phyloP scores from a whole-genome alignment of 2,329 filamentous ascomycete species.

The Xylaria sp. region DNA sequence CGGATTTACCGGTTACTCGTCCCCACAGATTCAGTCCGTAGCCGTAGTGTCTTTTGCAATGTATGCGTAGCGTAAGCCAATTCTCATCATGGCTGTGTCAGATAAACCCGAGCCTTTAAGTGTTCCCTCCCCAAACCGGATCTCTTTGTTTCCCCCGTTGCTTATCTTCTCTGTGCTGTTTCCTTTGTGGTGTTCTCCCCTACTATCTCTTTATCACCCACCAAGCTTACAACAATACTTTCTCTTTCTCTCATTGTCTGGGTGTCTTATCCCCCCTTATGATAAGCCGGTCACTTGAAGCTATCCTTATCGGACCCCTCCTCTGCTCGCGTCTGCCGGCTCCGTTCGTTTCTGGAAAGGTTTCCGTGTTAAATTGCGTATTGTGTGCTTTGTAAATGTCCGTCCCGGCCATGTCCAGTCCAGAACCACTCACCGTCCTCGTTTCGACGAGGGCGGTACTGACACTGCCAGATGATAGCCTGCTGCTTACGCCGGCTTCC shows the following conservation, averaged over 20 bases:
- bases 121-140: conserved; percentile 6
- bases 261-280: background rate
- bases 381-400: conserved; percentile 36
- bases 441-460: conserved; percentile 86
- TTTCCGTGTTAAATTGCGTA: conserved; percentile 1
- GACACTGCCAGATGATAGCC: conserved; percentile 70
- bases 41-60: background rate
- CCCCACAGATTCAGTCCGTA: conserved; percentile 20
- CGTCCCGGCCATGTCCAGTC: conserved; percentile 36
- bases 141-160: conserved; percentile 6
- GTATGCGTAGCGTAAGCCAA: background rate
- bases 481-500: conserved; percentile 80
- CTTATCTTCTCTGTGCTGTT: conserved; percentile 19
- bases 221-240: background rate
- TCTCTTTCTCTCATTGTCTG: conserved; percentile 2
- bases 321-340: background rate
- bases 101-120: conserved; percentile 23
- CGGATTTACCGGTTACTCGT: background rate
- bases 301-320: background rate
- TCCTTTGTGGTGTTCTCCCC: conserved; percentile 11
- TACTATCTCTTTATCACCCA: conserved; percentile 15
- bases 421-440: conserved; percentile 72
- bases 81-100: conserved; percentile 20
- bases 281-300: conserved; percentile 15
- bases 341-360: conserved; percentile 6